Evolutionary conservation across 1,139 yeast genomes (phyloP), one percentile per base, ranked within the genome.

Genomic region (Lodderomyces elongisporus): DNA sequence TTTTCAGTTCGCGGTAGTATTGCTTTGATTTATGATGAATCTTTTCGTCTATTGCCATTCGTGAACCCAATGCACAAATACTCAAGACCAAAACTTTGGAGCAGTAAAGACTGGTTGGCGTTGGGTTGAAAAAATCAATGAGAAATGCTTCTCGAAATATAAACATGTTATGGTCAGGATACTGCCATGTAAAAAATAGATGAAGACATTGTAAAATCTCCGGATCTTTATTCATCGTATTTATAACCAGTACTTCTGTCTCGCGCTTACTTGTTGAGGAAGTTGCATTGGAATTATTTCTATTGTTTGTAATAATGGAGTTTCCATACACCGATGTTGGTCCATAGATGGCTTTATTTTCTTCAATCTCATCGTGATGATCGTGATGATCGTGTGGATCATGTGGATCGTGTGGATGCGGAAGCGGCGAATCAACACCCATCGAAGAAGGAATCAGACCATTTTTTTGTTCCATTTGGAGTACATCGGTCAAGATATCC

Each of bases 101-200:
- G 50, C 81, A 70, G 54, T 77, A 74, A 32, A 65, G 44, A 34
- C 64, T 57, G 42, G 67, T 63, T 26, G 68, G 56, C 29, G 63
- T 58, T 32, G 77, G 75, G 48, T 71, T 60, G 54, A 77, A 70
- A 50, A 75, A 67, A 34, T 77, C 82, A 38, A 62, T 65, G 30
- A 79, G 54, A 46, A 79, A 78, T n/a, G 82, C 76, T 46, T 78
- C 85, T 38, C 85, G 56, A 45, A 76, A 79, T 14, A 79, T 66
- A 45, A 77, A 78, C 63, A 76, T 66, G 46, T 74, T 74, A 44
- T 75, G 73, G 38, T 77, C 82, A 2, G 84, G 83, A 42, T 79
- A 79, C 40, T 76, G 72, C 81, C 82, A 77, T 20, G 70, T 70
- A 49, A 78, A 79, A 47, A 78, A 78, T 25, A 73, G 58, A 35